A percentile compares a stretch with the other conserved stretches of the same genome.
Evolutionary conservation across 1,284 basidiomycete species (phyloP).

Genomic region (Ceratobasidium sp.): DNA sequence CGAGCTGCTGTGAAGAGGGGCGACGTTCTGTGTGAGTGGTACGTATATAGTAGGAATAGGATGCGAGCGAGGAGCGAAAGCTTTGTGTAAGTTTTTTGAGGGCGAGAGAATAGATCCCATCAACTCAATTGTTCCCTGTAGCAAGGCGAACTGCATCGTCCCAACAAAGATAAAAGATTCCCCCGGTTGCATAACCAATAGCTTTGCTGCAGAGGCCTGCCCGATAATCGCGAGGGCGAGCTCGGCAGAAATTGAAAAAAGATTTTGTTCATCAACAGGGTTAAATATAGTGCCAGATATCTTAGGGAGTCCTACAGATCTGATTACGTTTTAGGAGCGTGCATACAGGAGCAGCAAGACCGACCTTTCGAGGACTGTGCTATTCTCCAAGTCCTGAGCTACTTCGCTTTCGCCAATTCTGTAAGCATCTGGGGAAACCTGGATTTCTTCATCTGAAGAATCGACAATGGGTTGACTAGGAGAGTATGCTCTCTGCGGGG

Average conservation of each 20-base stretch:
- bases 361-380: background rate
- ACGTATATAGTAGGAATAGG: conserved; percentile 65
- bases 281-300: conserved; percentile 51
- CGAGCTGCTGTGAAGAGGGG: conserved; percentile 31
- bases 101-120: conserved; percentile 58
- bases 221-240: conserved; percentile 46
- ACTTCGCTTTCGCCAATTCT: no score
- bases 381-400: no score
- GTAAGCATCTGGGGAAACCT: no score
- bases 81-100: conserved; percentile 53
- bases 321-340: background rate
- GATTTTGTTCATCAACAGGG: conserved; percentile 56
- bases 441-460: conserved; percentile 59
- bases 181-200: conserved; percentile 52
- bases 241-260: conserved; percentile 54
- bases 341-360: background rate
- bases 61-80: conserved; percentile 72
- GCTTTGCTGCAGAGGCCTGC: conserved; percentile 44
- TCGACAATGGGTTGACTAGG: conserved; percentile 59
- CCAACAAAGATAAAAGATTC: conserved; percentile 68
- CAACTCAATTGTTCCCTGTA: conserved; percentile 63
- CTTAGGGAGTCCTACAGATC: background rate
- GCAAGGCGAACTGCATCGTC: conserved; percentile 60
- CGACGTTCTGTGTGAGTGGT: background rate
- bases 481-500: conserved; percentile 57